Conservation (phyloP, 179 eudicot genomes). For the Heliamphora pulchella region DNA sequence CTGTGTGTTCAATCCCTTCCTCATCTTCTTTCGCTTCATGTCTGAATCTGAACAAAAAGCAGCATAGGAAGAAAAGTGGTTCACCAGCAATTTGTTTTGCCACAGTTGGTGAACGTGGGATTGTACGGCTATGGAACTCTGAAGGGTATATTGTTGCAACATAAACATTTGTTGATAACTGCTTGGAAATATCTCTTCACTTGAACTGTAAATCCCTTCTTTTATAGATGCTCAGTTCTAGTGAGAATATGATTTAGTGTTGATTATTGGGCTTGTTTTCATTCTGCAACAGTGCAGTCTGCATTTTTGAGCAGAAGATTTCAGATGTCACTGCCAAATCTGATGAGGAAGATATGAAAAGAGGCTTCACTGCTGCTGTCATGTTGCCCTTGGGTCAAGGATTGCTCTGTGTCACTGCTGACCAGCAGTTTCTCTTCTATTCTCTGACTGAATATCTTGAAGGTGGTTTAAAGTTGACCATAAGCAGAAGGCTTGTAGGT, state of each 20-base stretch:
- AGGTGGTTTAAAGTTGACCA: constrained; percentile 41
- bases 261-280: constrained; percentile 16
- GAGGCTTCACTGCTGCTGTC: constrained; percentile 80
- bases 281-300: constrained; percentile 54
- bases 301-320: constrained; percentile 71
- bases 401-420: constrained; percentile 77
- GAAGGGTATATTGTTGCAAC: constrained; percentile 37
- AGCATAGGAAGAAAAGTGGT: constrained; percentile 32
- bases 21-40: constrained; percentile 45
- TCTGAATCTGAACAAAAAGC: constrained; percentile 33
- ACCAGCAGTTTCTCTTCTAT: constrained; percentile 88
- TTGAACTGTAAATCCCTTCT: constrained; percentile 5
- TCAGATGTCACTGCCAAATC: constrained; percentile 73
- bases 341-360: constrained; percentile 54
- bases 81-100: constrained; percentile 43
- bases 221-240: constrained; percentile 2
- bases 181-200: constrained; percentile 3
- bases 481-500: constrained; percentile 69
- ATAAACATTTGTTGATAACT: neutral
- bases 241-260: constrained; percentile 2
- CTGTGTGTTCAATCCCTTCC: constrained; percentile 55
- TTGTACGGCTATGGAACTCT: constrained; percentile 88
- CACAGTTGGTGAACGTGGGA: constrained; percentile 93
- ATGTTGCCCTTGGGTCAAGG: constrained; percentile 82
- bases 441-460: constrained; percentile 40